Conservation (phyloP, 1,284 basidiomycete genomes). For the Coniferiporia weirii region DNA sequence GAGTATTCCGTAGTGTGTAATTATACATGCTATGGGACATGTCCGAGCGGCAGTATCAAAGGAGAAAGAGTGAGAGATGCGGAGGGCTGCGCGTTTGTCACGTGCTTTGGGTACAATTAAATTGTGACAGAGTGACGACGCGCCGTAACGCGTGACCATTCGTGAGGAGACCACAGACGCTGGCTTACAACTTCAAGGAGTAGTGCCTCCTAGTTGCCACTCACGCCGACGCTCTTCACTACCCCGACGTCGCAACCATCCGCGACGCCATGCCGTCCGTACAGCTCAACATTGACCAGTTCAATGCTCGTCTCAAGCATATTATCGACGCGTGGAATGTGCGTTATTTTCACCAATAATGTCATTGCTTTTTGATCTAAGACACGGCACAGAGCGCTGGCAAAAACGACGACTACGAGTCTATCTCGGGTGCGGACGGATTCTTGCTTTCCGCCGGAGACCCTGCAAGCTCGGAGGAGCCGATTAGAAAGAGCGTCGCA, state of each 20-base stretch:
- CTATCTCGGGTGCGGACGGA: conserved; percentile 63
- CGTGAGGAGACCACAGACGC: background rate
- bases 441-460: conserved; percentile 81
- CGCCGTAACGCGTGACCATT: background rate
- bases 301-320: conserved; percentile 61
- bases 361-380: conserved; percentile 11
- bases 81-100: no score
- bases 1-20: no score
- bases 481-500: conserved; percentile 83
- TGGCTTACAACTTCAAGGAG: background rate
- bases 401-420: conserved; percentile 65
- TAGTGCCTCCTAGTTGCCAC: background rate
- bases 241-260: background rate
- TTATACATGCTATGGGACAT: no score
- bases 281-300: conserved; percentile 45
- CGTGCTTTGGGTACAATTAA: no score
- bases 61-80: no score
- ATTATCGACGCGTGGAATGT: conserved; percentile 76
- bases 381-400: conserved; percentile 42
- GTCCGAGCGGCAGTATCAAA: no score
- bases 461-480: conserved; percentile 76
- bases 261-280: conserved; percentile 27
- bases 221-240: background rate
- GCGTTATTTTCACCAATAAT: conserved; percentile 28
- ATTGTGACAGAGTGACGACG: background rate